A percentile compares a stretch with the other conserved stretches of the same genome.
These are phyloP conservation scores for Nemophila menziesii DNA, from an alignment of 257 asterid genomes.

Conservation along the genomic window DNA sequence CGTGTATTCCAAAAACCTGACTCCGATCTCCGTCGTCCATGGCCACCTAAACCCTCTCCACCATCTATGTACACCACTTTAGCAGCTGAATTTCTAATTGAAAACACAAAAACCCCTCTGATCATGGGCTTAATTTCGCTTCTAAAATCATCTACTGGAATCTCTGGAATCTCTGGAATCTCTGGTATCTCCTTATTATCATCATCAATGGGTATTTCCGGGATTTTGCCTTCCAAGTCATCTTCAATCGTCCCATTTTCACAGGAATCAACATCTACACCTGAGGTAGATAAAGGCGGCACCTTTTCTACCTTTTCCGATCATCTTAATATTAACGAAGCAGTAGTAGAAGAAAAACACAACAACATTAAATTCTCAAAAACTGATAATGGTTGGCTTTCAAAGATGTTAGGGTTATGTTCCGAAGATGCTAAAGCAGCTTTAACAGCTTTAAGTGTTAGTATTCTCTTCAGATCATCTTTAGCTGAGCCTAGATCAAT, in stretches of 20 bases:
- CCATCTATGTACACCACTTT: not conserved
- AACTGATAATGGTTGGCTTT: slow-evolving; percentile 33
- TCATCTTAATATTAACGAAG: not conserved
- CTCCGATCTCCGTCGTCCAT: slow-evolving; percentile 2
- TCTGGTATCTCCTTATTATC: slow-evolving; percentile 17
- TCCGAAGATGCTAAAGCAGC: slow-evolving; percentile 86
- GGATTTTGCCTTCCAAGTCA: slow-evolving; percentile 53
- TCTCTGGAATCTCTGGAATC: not conserved
- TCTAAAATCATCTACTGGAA: not conserved
- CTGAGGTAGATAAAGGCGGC: slow-evolving; percentile 61
- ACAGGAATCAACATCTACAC: slow-evolving; percentile 24
- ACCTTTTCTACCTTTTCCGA: not conserved
- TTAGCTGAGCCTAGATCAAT: slow-evolving; percentile 97
- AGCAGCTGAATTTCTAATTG: not conserved
- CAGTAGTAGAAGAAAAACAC: not conserved
- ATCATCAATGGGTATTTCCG: slow-evolving; percentile 22
- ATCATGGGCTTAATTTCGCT: not conserved
- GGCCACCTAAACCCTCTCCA: not conserved
- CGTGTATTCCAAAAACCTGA: slow-evolving; percentile 40
- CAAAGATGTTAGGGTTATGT: slow-evolving; percentile 40
- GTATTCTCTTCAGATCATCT: slow-evolving; percentile 60
- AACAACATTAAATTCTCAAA: slow-evolving; percentile 5
- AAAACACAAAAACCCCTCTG: not conserved
- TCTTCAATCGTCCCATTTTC: slow-evolving; percentile 43
- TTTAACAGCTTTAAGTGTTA: slow-evolving; percentile 73